These are phyloP conservation scores for Haplographium delicatum DNA, from an alignment of 495 filamentous ascomycete species.

Conservation along the genomic window DNA sequence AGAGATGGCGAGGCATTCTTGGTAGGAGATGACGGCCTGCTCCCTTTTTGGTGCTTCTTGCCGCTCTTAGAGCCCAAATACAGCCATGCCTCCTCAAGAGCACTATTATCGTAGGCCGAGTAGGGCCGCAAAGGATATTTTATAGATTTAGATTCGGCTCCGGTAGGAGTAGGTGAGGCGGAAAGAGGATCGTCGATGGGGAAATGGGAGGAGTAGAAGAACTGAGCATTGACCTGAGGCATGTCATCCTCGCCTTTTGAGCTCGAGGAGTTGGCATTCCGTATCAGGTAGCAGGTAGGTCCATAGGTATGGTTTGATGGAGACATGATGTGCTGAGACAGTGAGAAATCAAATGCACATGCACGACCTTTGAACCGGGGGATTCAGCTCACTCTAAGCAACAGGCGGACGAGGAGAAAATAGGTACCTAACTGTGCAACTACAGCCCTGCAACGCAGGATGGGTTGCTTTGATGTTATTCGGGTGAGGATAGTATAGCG, in stretches of 20 bases:
- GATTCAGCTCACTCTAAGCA: neutral
- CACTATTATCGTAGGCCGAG: constrained; percentile 65
- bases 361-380: neutral
- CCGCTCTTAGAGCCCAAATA: constrained; percentile 41
- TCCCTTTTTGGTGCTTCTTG: neutral
- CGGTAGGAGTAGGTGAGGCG: constrained; percentile 50
- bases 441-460: constrained; percentile 12
- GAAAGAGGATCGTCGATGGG: constrained; percentile 81
- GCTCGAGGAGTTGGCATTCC: constrained; percentile 7
- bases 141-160: constrained; percentile 43
- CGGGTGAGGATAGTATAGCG: neutral
- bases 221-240: constrained; percentile 60
- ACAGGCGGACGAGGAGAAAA: neutral
- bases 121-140: constrained; percentile 69
- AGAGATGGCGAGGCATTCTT: neutral
- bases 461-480: constrained; percentile 1
- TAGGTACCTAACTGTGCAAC: no score
- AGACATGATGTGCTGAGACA: constrained; percentile 34
- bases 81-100: constrained; percentile 69
- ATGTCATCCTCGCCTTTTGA: constrained; percentile 37
- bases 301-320: constrained; percentile 51
- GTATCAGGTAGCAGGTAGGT: constrained; percentile 41
- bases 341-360: neutral
- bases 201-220: constrained; percentile 72
- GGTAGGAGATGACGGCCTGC: neutral